Evolutionary conservation across 2,329 filamentous ascomycete genomes (phyloP).

Genomic region (Dactylonectria estremocensis): DNA sequence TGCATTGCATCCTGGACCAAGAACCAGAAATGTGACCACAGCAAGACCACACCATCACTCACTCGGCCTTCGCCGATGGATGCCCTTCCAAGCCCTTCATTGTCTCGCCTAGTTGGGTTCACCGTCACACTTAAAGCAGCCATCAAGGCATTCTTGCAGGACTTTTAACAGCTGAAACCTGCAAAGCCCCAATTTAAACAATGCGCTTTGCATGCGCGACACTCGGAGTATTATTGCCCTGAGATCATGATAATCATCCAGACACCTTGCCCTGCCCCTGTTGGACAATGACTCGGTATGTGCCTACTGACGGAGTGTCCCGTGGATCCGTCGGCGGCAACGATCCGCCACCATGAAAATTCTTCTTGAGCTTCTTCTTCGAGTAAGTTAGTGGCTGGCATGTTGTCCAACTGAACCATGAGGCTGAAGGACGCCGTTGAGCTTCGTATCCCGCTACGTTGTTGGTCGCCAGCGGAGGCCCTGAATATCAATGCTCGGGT

Average conservation of each 20-base stretch:
- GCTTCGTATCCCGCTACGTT: constrained; percentile 24
- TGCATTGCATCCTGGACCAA: constrained; percentile 16
- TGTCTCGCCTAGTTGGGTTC: background rate
- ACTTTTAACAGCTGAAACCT: constrained; percentile 12
- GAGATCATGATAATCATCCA: background rate
- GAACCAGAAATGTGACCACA: constrained; percentile 10
- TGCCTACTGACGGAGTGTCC: constrained; percentile 1
- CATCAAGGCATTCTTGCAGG: background rate
- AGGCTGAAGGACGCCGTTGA: constrained; percentile 14
- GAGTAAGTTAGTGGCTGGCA: constrained; percentile 1
- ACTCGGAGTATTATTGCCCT: background rate
- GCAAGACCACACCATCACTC: constrained; percentile 17
- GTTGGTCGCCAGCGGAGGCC: constrained; percentile 22
- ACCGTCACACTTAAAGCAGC: constrained; percentile 2
- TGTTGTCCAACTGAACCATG: constrained; percentile 1
- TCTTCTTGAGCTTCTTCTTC: constrained; percentile 7
- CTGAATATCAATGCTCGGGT: constrained; percentile 31
- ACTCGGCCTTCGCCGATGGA: constrained; percentile 31
- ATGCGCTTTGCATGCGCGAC: background rate
- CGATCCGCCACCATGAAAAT: constrained; percentile 19
- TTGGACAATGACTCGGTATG: constrained; percentile 5
- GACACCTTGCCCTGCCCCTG: background rate
- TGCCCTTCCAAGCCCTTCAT: constrained; percentile 5
- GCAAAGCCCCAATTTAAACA: constrained; percentile 2
- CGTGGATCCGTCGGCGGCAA: constrained; percentile 4